These are phyloP conservation scores for Podochytrium sp. DNA, from an alignment of 192 early-diverging fungal genomes.

Conservation along the genomic window DNA sequence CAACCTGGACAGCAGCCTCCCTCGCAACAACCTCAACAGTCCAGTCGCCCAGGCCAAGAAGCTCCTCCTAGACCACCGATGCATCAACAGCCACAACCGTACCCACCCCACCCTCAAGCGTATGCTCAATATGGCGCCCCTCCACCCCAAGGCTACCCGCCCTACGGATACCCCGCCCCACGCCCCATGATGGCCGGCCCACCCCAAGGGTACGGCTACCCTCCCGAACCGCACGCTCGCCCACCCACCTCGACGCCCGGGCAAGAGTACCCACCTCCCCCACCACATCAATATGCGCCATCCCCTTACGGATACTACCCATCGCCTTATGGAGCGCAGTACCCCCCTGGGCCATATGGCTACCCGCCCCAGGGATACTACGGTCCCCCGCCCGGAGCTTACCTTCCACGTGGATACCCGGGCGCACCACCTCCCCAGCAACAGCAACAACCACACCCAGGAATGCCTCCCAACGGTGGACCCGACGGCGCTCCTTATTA, in stretches of 20 bases:
- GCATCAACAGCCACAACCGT: not conserved
- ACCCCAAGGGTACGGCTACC: not conserved
- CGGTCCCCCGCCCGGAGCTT: not conserved
- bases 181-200: not conserved
- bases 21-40: constrained; percentile 2
- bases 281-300: not conserved
- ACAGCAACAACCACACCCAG: not conserved
- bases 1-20: not conserved
- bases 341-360: constrained; percentile 23
- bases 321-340: not conserved
- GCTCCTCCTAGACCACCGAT: not conserved
- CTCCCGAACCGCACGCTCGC: not conserved
- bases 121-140: constrained; percentile 10
- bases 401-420: not conserved
- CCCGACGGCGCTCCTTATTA: not conserved
- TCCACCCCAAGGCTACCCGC: not conserved
- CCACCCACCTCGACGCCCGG: not conserved
- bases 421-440: not conserved
- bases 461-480: not conserved
- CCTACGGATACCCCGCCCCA: not conserved
- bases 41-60: not conserved
- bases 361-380: constrained; percentile 26
- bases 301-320: constrained; percentile 8
- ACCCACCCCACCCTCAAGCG: constrained; percentile 1
- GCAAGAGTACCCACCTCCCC: not conserved